These are phyloP conservation scores for Cryptococcus floricola DNA, from an alignment of 1,284 basidiomycete genomes.

Conservation along the genomic window DNA sequence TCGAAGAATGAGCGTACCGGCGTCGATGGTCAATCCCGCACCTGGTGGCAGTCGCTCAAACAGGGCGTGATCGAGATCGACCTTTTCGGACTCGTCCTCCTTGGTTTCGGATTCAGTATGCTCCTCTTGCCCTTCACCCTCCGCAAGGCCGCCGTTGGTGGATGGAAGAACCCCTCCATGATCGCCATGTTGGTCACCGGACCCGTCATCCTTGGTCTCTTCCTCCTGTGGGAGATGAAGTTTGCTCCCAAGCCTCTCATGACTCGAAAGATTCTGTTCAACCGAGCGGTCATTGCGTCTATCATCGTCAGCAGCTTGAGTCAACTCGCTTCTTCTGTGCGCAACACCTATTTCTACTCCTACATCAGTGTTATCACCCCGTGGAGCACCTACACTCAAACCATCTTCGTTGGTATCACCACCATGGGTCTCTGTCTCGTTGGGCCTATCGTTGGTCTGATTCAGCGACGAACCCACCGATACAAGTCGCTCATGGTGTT, in stretches of 20 bases:
- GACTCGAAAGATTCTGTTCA: conserved; percentile 41
- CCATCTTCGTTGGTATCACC: too few relatives aligned
- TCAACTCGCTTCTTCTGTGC: conserved; percentile 30
- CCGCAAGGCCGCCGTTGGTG: conserved; percentile 21
- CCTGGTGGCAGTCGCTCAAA: conserved; percentile 8
- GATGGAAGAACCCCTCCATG: conserved; percentile 41
- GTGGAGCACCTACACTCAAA: too few relatives aligned
- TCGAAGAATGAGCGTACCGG: conserved; percentile 23
- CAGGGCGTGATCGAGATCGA: conserved; percentile 32
- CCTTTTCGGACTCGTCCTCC: conserved; percentile 34
- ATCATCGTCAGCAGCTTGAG: conserved; percentile 37
- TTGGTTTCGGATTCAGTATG: conserved; percentile 33
- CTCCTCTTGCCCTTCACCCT: conserved; percentile 42
- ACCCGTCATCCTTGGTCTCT: conserved; percentile 30
- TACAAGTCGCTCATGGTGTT: too few relatives aligned
- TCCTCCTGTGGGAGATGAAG: conserved; percentile 34
- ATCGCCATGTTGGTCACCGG: conserved; percentile 48
- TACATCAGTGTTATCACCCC: conserved; percentile 39
- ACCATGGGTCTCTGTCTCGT: too few relatives aligned
- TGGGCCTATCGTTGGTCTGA: too few relatives aligned
- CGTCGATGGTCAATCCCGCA: conserved; percentile 21
- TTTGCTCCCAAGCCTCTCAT: conserved; percentile 29
- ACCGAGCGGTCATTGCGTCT: conserved; percentile 34
- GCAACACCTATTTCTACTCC: conserved; percentile 38
- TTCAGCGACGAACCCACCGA: too few relatives aligned